Conservation (phyloP, 306 rosid species). For the Luffa acutangula region DNA sequence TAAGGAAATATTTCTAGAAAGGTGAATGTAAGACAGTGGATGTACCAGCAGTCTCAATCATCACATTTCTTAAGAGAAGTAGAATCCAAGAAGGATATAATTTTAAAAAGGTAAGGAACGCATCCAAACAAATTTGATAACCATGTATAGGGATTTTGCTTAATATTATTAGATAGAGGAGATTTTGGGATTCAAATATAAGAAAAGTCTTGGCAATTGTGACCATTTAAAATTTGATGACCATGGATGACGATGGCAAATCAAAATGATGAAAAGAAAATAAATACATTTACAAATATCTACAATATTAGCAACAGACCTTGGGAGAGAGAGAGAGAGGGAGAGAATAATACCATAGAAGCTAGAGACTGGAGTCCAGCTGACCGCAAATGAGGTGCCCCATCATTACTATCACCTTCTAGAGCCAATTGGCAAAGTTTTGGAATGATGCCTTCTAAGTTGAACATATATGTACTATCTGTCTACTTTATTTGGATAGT, state of each 20-base stretch:
- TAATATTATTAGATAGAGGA: neutral
- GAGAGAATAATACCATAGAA: conserved; percentile 48
- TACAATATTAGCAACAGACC: conserved; percentile 1
- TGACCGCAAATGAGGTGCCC: conserved; percentile 50
- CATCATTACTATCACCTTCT: conserved; percentile 62
- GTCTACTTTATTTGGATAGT: conserved; percentile 49
- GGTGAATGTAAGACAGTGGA: neutral
- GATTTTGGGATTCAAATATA: conserved; percentile 1
- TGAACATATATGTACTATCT: conserved; percentile 81
- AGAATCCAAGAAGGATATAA: neutral
- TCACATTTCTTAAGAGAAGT: neutral
- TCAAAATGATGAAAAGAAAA: conserved; percentile 1
- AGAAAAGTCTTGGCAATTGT: neutral
- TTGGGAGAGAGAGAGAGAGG: conserved; percentile 1
- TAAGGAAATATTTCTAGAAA: neutral
- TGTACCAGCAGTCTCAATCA: neutral
- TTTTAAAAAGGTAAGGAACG: neutral
- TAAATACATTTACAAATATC: neutral
- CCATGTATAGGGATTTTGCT: neutral
- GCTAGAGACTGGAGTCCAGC: conserved; percentile 78
- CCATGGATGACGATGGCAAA: neutral
- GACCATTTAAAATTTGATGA: neutral
- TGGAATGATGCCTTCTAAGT: conserved; percentile 85
- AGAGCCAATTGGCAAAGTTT: conserved; percentile 80
- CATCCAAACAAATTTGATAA: neutral